These are phyloP conservation scores for Candida sp. DNA, from an alignment of 1,139 yeast species.

Conservation along the genomic window DNA sequence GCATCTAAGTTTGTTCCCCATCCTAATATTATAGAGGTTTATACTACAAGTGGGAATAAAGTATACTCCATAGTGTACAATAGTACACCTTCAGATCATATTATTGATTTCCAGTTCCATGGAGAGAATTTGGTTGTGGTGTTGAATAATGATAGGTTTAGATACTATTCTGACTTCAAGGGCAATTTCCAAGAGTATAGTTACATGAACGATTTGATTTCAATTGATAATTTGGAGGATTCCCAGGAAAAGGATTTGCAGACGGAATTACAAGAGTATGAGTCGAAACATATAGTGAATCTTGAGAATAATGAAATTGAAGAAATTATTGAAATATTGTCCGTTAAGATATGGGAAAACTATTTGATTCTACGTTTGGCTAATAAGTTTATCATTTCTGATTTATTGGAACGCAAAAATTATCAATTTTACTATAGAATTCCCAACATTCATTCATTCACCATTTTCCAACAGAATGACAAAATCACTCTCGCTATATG, in stretches of 20 bases:
- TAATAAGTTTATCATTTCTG: slow-evolving; percentile 23
- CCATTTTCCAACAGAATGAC: slow-evolving; percentile 8
- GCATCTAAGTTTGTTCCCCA: slow-evolving; percentile 29
- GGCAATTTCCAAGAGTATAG: slow-evolving; percentile 57
- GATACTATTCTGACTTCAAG: slow-evolving; percentile 67
- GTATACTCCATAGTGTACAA: slow-evolving; percentile 49
- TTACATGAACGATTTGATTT: slow-evolving; percentile 31
- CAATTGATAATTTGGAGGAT: slow-evolving; percentile 30
- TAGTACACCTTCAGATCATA: slow-evolving; percentile 51
- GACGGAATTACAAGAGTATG: neutral
- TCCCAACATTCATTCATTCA: slow-evolving; percentile 14
- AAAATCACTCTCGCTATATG: slow-evolving; percentile 22
- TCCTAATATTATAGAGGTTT: slow-evolving; percentile 45
- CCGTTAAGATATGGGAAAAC: slow-evolving; percentile 20
- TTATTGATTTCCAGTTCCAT: slow-evolving; percentile 53
- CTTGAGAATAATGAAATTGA: slow-evolving; percentile 31
- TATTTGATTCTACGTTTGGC: slow-evolving; percentile 31
- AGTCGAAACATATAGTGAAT: slow-evolving; percentile 20
- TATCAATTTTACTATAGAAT: slow-evolving; percentile 22
- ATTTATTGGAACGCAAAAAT: slow-evolving; percentile 21
- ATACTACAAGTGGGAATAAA: slow-evolving; percentile 50
- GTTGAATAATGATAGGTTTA: slow-evolving; percentile 50
- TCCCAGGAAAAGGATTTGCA: slow-evolving; percentile 15
- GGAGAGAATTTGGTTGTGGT: slow-evolving; percentile 64
- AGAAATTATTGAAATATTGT: slow-evolving; percentile 24